These are phyloP conservation scores for Tylopilus subfusipes DNA, from an alignment of 768 basidiomycete species.

Conservation along the genomic window DNA sequence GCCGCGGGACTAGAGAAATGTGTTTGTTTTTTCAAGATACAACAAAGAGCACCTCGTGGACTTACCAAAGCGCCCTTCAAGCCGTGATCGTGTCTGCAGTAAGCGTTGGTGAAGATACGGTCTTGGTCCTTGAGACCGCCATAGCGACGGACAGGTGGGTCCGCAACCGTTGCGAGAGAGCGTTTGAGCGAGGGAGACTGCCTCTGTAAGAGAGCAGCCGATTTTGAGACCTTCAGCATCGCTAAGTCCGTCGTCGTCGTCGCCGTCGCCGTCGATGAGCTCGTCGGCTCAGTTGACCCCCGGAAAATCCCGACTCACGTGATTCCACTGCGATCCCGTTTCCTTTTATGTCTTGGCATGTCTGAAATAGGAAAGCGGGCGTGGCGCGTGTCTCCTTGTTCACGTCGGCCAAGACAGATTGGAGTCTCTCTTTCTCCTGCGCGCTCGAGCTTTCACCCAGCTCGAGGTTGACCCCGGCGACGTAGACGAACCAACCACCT, in stretches of 20 bases:
- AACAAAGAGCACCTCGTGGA: neutral
- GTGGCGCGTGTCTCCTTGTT: constrained; percentile 16
- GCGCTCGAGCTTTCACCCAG: neutral
- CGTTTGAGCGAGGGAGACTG: constrained; percentile 17
- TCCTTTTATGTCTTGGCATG: constrained; percentile 8
- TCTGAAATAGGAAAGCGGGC: constrained; percentile 4
- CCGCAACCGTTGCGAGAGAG: constrained; percentile 66
- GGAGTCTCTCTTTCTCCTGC: neutral
- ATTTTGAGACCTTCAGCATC: constrained; percentile 30
- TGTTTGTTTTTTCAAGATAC: neutral
- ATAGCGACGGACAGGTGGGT: constrained; percentile 86
- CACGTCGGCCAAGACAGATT: constrained; percentile 5
- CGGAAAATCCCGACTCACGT: constrained; percentile 24
- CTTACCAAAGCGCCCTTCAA: constrained; percentile 86
- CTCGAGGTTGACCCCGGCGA: constrained; percentile 4
- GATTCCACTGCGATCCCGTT: neutral
- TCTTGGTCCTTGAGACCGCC: constrained; percentile 95
- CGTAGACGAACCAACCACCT: neutral
- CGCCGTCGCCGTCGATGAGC: constrained; percentile 12
- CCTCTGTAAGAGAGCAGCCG: constrained; percentile 22
- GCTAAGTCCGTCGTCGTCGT: constrained; percentile 12
- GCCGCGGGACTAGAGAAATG: constrained; percentile 64
- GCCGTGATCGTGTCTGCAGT: constrained; percentile 84
- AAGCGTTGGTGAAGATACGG: constrained; percentile 90
- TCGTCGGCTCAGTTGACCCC: constrained; percentile 2